phyloP scores from a whole-genome alignment of 257 asterid genomes.

The Schizonepeta tenuifolia region DNA sequence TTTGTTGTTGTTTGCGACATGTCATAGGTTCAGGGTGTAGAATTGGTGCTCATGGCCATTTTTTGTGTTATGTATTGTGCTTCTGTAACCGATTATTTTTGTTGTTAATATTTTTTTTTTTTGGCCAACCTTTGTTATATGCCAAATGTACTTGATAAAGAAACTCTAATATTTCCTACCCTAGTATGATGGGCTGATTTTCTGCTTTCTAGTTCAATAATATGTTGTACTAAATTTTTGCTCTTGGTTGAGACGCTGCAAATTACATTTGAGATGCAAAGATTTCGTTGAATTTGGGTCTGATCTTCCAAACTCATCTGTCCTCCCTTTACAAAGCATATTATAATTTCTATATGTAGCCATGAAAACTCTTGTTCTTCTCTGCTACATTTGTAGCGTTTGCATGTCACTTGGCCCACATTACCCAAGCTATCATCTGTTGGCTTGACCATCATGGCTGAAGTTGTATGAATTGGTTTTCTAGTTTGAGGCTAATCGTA shows the following conservation, averaged over 20 bases:
- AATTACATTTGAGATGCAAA: background rate
- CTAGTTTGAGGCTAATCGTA: background rate
- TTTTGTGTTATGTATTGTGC: background rate
- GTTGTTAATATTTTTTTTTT: background rate
- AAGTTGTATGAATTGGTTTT: conserved; percentile 2
- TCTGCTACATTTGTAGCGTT: background rate
- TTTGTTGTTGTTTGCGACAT: conserved; percentile 4
- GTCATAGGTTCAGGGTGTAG: background rate
- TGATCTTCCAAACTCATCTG: background rate
- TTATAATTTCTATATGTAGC: background rate
- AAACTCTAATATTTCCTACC: conserved; percentile 11
- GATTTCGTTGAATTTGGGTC: background rate
- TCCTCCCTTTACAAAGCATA: background rate
- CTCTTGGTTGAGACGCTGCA: conserved; percentile 10
- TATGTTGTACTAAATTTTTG: background rate
- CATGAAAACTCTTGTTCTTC: conserved; percentile 4
- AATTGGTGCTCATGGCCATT: conserved; percentile 13
- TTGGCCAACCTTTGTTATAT: conserved; percentile 3
- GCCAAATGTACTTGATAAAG: background rate
- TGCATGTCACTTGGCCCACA: background rate
- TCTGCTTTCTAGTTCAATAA: conserved; percentile 6
- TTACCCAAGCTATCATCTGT: background rate
- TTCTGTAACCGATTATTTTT: conserved; percentile 2
- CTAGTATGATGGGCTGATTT: conserved; percentile 4
- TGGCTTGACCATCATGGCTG: conserved; percentile 18